Evolutionary conservation across 192 early-diverging fungal genomes (phyloP), one percentile per base, ranked within the genome.

Genomic region (Coemansia sp.): DNA sequence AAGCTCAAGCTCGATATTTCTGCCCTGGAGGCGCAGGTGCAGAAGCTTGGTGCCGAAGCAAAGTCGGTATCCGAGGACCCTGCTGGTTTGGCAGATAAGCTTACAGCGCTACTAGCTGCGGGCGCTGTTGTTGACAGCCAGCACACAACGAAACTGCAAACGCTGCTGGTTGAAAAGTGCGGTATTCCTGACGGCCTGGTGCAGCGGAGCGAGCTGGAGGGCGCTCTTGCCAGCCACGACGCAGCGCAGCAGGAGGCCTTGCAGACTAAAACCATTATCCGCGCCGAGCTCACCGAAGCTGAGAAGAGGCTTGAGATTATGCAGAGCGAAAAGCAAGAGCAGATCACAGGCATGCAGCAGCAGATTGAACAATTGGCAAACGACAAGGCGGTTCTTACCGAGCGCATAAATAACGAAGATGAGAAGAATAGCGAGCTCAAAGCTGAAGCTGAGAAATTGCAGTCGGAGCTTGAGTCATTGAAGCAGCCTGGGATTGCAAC

Each of bases 1-100:
- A 74, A 71, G 65, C 72, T 80, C 15, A 63, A 49, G 38, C 60
- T 80, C 2, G 72, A 80, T 21, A 59, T 80, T 2, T 48, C 49
- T 1, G 61, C 24, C 2, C 54, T 70, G 5, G 63, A 70, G 17
- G 19, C 67, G 1, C 48, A 45, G 24, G n/a, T 35, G 11, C 49
- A 62, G 35, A 38, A 48, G 54, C 52, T 64, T 25, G 51, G 50
- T 23, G 55, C 50, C 8, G 45, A 22, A 27, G 51, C 54, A 32
- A 57, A 56, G 22, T 8, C 47, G 10, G 41, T 60, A 9, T 21
- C 21, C 21, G 15, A 53, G 14, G 67, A 76, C 38, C 52, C 64
- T 23, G 66, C 54, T 23, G 25, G 41, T 4, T 32, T 78, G 48
- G 66, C 66, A 0, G 37, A 51, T 11, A 41, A 51, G 32, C 65